These are phyloP conservation scores for Aspergillus felis DNA, from an alignment of 2,329 filamentous ascomycete genomes.

Conservation along the genomic window DNA sequence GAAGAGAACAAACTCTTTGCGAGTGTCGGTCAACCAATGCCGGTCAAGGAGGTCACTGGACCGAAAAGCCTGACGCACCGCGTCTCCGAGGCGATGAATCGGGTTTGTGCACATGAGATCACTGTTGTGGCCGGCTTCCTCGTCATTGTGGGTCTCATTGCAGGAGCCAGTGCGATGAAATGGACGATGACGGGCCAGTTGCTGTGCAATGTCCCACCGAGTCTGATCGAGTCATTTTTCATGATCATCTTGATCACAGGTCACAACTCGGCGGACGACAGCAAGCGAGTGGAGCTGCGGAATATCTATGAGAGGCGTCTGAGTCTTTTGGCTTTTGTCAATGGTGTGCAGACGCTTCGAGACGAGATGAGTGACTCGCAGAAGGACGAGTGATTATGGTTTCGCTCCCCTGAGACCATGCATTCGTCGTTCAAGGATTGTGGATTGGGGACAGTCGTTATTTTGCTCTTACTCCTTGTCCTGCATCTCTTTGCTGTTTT, in stretches of 20 bases:
- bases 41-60: background rate
- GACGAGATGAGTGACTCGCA: background rate
- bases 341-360: background rate
- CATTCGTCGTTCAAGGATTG: background rate
- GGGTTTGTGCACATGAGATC: background rate
- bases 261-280: conserved; percentile 23
- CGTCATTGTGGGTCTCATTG: conserved; percentile 20
- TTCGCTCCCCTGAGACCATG: background rate
- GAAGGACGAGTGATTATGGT: background rate
- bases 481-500: no score
- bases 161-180: conserved; percentile 21
- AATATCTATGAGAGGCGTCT: conserved; percentile 14
- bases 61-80: background rate
- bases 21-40: background rate
- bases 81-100: background rate
- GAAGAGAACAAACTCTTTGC: background rate
- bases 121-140: background rate
- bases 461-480: no score
- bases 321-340: conserved; percentile 1
- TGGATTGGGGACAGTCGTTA: background rate
- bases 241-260: conserved; percentile 27
- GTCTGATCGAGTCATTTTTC: conserved; percentile 29
- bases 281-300: conserved; percentile 14
- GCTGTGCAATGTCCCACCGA: conserved; percentile 31
- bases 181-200: conserved; percentile 30